These are phyloP conservation scores for Morella rubra DNA, from an alignment of 306 rosid genomes.

Conservation along the genomic window DNA sequence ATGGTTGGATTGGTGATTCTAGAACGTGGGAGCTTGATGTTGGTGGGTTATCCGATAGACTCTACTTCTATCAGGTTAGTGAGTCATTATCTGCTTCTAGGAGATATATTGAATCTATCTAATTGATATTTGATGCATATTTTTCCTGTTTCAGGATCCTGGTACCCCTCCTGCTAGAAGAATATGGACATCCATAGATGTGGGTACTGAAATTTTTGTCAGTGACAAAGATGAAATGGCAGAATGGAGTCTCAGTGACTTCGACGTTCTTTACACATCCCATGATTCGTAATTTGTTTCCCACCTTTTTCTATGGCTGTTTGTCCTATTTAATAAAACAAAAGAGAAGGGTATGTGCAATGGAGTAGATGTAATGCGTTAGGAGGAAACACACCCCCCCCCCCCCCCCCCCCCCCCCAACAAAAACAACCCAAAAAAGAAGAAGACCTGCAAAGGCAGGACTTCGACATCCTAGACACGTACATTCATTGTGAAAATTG, in stretches of 20 bases:
- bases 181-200: conserved; percentile 70
- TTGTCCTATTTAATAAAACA: not conserved
- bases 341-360: not conserved
- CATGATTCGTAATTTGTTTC: conserved; percentile 12
- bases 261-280: conserved; percentile 52
- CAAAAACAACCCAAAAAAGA: no score
- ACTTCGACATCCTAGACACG: not conserved
- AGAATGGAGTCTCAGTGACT: conserved; percentile 70
- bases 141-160: conserved; percentile 52
- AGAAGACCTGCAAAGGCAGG: conserved; percentile 2
- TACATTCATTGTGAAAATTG: not conserved
- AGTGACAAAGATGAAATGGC: conserved; percentile 67
- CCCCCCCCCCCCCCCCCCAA: no score
- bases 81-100: not conserved
- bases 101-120: not conserved
- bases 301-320: not conserved
- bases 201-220: conserved; percentile 70
- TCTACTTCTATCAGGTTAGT: conserved; percentile 68
- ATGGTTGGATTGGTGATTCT: conserved; percentile 77
- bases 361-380: not conserved
- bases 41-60: conserved; percentile 64
- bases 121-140: not conserved
- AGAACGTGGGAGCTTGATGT: conserved; percentile 87
- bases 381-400: no score
- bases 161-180: conserved; percentile 63